phyloP scores from a whole-genome alignment of 306 rosid species.

The Dryas drummondii region DNA sequence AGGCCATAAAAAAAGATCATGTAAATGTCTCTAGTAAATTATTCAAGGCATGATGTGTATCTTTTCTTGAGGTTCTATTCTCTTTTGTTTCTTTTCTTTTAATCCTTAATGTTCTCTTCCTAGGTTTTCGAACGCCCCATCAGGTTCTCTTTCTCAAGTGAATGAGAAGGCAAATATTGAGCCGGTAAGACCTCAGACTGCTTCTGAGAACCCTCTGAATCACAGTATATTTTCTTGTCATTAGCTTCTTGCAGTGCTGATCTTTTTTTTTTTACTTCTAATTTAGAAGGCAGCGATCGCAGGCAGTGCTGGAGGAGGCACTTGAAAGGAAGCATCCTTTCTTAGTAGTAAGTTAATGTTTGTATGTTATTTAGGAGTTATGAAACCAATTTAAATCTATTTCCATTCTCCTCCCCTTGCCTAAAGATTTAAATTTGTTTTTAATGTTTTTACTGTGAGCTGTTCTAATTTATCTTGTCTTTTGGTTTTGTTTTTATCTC shows the following conservation, averaged over 20 bases:
- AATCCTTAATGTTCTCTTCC: background rate
- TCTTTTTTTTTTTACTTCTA: slow-evolving; percentile 25
- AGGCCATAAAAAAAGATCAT: too few species aligned
- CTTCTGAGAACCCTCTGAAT: too few species aligned
- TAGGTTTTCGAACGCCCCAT: slow-evolving; percentile 63
- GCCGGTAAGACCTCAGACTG: slow-evolving; percentile 42
- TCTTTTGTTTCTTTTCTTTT: background rate
- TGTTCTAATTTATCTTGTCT: slow-evolving; percentile 8
- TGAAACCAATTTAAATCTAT: background rate
- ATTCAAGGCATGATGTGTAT: background rate
- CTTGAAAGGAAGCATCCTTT: slow-evolving; percentile 41
- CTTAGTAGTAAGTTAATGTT: slow-evolving; percentile 45
- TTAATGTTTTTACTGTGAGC: background rate
- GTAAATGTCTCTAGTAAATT: background rate
- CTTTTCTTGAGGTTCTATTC: background rate
- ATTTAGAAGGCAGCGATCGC: slow-evolving; percentile 56
- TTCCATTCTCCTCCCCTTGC: background rate
- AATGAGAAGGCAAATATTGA: slow-evolving; percentile 58
- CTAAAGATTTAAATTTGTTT: background rate
- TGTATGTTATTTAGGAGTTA: background rate
- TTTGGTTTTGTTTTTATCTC: background rate
- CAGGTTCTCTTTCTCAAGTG: slow-evolving; percentile 43
- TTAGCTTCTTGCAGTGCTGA: slow-evolving; percentile 26
- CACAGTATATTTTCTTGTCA: background rate
- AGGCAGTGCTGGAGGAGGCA: slow-evolving; percentile 67